A percentile compares a stretch with the other conserved stretches of the same genome.
Evolutionary conservation across 2,329 filamentous ascomycete species (phyloP).

Genomic region (Alternaria arborescens): DNA sequence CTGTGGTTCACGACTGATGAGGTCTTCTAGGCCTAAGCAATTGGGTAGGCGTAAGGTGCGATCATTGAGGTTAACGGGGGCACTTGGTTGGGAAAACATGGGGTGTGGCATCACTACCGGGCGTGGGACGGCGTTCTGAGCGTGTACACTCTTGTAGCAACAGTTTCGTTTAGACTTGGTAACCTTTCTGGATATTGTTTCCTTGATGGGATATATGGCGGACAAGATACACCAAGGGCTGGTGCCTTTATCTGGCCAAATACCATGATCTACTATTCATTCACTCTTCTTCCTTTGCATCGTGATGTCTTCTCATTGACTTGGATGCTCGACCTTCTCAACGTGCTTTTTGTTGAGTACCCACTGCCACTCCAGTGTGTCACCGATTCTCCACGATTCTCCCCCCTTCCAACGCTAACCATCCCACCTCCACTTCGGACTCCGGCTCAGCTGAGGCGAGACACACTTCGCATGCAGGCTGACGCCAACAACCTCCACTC

Average conservation of each 20-base stretch:
- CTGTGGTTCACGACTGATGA: constrained; percentile 39
- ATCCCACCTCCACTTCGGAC: constrained; percentile 11
- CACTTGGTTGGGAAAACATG: constrained; percentile 24
- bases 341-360: constrained; percentile 4
- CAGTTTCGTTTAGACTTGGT: constrained; percentile 27
- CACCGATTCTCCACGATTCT: constrained; percentile 18
- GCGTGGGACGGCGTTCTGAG: constrained; percentile 39
- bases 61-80: constrained; percentile 31
- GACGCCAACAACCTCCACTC: constrained; percentile 20
- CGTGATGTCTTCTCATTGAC: constrained; percentile 9
- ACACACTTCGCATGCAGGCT: constrained; percentile 25
- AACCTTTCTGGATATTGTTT: constrained; percentile 29
- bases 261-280: constrained; percentile 29
- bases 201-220: constrained; percentile 26
- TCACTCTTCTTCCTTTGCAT: constrained; percentile 14
- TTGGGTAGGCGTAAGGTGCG: constrained; percentile 37
- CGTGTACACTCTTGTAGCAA: constrained; percentile 30
- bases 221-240: constrained; percentile 47
- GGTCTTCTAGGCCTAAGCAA: constrained; percentile 40
- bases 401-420: constrained; percentile 13
- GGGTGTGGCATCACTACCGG: constrained; percentile 24
- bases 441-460: constrained; percentile 18
- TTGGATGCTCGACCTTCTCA: not conserved
- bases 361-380: constrained; percentile 8
- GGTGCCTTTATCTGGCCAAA: constrained; percentile 44